Evolutionary conservation across 306 rosid species (phyloP).

Genomic region (Vigna mungo): DNA sequence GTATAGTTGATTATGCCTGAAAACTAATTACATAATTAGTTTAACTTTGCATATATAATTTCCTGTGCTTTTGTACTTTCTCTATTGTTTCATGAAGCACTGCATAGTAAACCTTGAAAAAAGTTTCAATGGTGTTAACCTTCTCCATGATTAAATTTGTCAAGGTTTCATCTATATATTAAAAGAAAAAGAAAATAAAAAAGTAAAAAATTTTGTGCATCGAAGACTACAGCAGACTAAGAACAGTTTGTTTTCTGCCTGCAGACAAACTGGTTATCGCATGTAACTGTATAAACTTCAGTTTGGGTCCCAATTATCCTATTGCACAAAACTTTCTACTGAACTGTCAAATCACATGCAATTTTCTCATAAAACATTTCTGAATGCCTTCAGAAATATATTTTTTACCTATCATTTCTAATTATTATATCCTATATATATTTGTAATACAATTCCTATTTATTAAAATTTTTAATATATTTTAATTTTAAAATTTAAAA

Average conservation of each 20-base stretch:
- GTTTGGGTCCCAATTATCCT: constrained; percentile 40
- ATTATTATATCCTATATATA: too few species aligned
- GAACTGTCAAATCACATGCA: constrained; percentile 32
- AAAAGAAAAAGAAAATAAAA: neutral
- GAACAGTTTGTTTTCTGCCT: constrained; percentile 7
- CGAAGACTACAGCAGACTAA: neutral
- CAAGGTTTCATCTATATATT: neutral
- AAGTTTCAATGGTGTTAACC: neutral
- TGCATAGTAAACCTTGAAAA: neutral
- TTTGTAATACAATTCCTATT: too few species aligned
- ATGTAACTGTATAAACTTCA: constrained; percentile 25
- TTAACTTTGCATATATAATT: too few species aligned
- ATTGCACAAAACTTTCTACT: constrained; percentile 10
- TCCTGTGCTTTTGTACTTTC: neutral
- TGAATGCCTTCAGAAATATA: neutral
- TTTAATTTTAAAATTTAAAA: too few species aligned
- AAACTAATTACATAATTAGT: too few species aligned
- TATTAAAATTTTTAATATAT: too few species aligned
- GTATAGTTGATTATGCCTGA: too few species aligned
- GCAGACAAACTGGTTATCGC: constrained; percentile 25
- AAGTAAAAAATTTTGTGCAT: neutral
- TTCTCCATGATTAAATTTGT: neutral
- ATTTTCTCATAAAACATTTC: neutral
- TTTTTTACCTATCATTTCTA: neutral
- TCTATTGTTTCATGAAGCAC: neutral